Evolutionary conservation across 2,329 filamentous ascomycete genomes (phyloP).

Genomic region (Sporothrix brasiliensis): DNA sequence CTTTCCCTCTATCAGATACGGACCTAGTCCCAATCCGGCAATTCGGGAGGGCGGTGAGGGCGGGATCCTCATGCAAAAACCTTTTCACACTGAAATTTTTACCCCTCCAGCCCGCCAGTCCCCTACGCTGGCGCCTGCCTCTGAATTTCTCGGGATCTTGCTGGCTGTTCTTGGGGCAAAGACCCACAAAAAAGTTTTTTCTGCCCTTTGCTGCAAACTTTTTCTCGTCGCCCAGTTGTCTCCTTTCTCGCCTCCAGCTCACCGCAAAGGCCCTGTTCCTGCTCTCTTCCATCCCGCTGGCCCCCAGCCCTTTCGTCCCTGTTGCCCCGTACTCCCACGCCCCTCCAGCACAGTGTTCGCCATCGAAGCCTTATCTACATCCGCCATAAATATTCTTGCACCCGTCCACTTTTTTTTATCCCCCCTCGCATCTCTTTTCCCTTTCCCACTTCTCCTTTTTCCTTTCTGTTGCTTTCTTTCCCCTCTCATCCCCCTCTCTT

Average conservation of each 20-base stretch:
- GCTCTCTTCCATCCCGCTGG: not conserved
- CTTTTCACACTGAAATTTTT: slow-evolving; percentile 28
- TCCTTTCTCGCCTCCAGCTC: not conserved
- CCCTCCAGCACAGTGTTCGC: slow-evolving; percentile 8
- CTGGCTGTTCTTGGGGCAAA: slow-evolving; percentile 20
- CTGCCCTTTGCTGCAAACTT: slow-evolving; percentile 32
- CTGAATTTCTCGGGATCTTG: slow-evolving; percentile 23
- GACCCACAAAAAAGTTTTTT: slow-evolving; percentile 38
- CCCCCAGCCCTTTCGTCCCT: not conserved
- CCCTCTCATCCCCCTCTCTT: slow-evolving; percentile 13
- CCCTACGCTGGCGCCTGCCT: slow-evolving; percentile 19
- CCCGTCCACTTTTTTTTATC: slow-evolving; percentile 31
- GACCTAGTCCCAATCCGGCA: slow-evolving; percentile 32
- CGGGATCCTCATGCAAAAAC: slow-evolving; percentile 33
- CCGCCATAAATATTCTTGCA: slow-evolving; percentile 30
- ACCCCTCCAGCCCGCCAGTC: slow-evolving; percentile 14
- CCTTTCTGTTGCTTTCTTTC: slow-evolving; percentile 5
- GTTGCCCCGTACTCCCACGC: slow-evolving; percentile 21
- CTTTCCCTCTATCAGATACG: slow-evolving; percentile 27
- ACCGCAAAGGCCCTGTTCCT: not conserved
- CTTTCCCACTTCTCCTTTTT: not conserved
- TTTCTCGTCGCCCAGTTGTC: slow-evolving; percentile 10
- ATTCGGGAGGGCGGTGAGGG: slow-evolving; percentile 35
- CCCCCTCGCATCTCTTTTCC: slow-evolving; percentile 20
- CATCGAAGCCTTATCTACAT: slow-evolving; percentile 22